Percentiles rank a stretch among this genome's conserved stretches.
Conservation (phyloP, 805 yeast genomes). For the Pichia deserticola region DNA sequence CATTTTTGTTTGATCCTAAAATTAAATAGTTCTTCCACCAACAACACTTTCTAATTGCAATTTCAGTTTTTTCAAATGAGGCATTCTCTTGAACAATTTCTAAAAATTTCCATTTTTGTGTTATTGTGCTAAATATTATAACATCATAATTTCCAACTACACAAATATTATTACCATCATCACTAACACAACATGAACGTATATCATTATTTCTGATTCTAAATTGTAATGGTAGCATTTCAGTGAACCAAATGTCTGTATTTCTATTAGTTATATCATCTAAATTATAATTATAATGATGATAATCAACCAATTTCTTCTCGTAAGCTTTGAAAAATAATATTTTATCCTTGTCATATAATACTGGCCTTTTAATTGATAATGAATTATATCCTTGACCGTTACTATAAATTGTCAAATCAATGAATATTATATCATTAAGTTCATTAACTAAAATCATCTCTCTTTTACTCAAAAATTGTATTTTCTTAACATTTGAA, state of each 20-base stretch:
- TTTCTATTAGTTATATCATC: conserved; percentile 27
- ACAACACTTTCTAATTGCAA: conserved; percentile 29
- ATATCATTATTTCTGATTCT: conserved; percentile 38
- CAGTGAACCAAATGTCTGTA: conserved; percentile 39
- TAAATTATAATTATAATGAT: conserved; percentile 19
- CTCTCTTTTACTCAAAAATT: conserved; percentile 26
- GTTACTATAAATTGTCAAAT: conserved; percentile 20
- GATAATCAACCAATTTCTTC: conserved; percentile 33
- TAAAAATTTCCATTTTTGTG: conserved; percentile 42
- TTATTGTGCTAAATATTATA: conserved; percentile 32
- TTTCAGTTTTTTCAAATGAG: conserved; percentile 19
- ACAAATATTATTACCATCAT: conserved; percentile 43
- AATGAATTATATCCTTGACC: conserved; percentile 18
- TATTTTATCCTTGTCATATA: conserved; percentile 33
- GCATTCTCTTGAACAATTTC: conserved; percentile 24
- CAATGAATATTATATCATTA: conserved; percentile 25
- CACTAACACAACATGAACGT: conserved; percentile 33
- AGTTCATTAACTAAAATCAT: conserved; percentile 24
- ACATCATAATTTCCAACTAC: conserved; percentile 43
- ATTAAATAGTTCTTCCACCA: conserved; percentile 31
- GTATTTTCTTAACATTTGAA: conserved; percentile 12
- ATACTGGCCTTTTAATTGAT: conserved; percentile 32
- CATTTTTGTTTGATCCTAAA: conserved; percentile 18
- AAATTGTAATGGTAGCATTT: conserved; percentile 39
- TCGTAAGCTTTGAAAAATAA: conserved; percentile 41